Conservation (phyloP, 345 rosid species). For the Hypericum perforatum region DNA sequence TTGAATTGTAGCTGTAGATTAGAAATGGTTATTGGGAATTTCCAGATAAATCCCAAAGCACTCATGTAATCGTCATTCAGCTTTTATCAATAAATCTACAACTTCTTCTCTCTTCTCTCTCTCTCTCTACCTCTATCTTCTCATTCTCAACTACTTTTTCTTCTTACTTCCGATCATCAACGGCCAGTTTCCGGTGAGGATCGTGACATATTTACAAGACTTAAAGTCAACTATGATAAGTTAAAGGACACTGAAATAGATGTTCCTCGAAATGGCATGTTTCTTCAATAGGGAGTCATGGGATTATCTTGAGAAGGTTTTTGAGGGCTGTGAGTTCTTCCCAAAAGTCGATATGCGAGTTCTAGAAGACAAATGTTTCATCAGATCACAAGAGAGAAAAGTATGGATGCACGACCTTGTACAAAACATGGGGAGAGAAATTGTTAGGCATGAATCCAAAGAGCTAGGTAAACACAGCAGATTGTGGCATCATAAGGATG, state of each 20-base stretch:
- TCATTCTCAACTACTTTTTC: too few species aligned
- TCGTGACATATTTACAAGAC: background rate
- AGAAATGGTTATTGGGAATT: too few species aligned
- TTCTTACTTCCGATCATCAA: too few species aligned
- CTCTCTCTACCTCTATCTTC: too few species aligned
- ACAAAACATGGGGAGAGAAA: slow-evolving; percentile 25
- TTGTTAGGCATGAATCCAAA: slow-evolving; percentile 8
- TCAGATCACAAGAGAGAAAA: slow-evolving; percentile 1
- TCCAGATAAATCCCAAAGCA: too few species aligned
- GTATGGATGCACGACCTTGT: slow-evolving; percentile 22
- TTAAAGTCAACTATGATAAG: slow-evolving; percentile 2
- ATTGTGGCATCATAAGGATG: slow-evolving; percentile 14
- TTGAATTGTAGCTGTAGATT: too few species aligned
- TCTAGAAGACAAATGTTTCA: background rate
- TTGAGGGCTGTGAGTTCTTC: slow-evolving; percentile 2
- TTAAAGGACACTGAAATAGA: background rate
- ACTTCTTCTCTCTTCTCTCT: too few species aligned
- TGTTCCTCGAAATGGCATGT: slow-evolving; percentile 3
- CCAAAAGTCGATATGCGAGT: slow-evolving; percentile 1
- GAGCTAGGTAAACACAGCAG: slow-evolving; percentile 13
- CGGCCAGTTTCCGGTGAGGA: too few species aligned
- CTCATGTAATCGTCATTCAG: too few species aligned
- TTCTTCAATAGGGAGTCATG: background rate
- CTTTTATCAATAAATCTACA: too few species aligned
- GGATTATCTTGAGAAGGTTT: background rate